Evolutionary conservation across 495 filamentous ascomycete species (phyloP).

Genomic region (Neurospora pannonica): DNA sequence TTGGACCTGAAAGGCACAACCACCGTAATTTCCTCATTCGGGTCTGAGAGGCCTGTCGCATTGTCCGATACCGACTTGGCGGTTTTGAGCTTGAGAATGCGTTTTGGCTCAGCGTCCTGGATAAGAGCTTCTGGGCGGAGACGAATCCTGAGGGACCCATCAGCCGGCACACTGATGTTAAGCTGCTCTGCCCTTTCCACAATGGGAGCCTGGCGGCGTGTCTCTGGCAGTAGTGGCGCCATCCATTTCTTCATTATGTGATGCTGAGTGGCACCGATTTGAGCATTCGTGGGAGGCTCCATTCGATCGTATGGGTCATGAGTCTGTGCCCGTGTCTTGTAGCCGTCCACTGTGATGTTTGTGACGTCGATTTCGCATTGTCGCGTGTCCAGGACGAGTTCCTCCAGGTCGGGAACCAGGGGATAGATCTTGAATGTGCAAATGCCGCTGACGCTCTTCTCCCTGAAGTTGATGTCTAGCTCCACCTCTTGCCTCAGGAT

Average conservation of each 20-base stretch:
- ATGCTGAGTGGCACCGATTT: slow-evolving; percentile 63
- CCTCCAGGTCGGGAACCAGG: slow-evolving; percentile 51
- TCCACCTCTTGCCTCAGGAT: slow-evolving; percentile 78
- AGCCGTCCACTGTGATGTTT: slow-evolving; percentile 61
- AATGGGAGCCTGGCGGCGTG: slow-evolving; percentile 32
- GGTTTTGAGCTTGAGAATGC: slow-evolving; percentile 24
- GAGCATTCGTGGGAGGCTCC: slow-evolving; percentile 46
- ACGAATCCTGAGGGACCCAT: slow-evolving; percentile 31
- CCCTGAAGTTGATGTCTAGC: slow-evolving; percentile 76
- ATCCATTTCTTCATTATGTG: slow-evolving; percentile 60
- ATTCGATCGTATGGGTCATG: slow-evolving; percentile 63
- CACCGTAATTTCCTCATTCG: slow-evolving; percentile 28
- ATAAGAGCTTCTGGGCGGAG: slow-evolving; percentile 25
- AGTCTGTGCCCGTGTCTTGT: slow-evolving; percentile 52
- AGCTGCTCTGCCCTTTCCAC: slow-evolving; percentile 25
- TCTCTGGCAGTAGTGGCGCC: slow-evolving; percentile 48
- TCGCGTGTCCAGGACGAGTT: slow-evolving; percentile 73
- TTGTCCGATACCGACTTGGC: slow-evolving; percentile 19
- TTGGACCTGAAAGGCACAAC: slow-evolving; percentile 68
- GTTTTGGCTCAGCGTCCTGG: slow-evolving; percentile 22
- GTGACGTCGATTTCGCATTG: slow-evolving; percentile 63
- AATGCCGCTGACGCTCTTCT: slow-evolving; percentile 64
- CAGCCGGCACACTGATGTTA: slow-evolving; percentile 31
- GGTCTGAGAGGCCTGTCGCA: slow-evolving; percentile 18
- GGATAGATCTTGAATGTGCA: slow-evolving; percentile 73